A percentile compares a stretch with the other conserved stretches of the same genome.
Evolutionary conservation across 176 grass and related monocot species (phyloP).

Genomic region (Chrysopogon serrulatus): DNA sequence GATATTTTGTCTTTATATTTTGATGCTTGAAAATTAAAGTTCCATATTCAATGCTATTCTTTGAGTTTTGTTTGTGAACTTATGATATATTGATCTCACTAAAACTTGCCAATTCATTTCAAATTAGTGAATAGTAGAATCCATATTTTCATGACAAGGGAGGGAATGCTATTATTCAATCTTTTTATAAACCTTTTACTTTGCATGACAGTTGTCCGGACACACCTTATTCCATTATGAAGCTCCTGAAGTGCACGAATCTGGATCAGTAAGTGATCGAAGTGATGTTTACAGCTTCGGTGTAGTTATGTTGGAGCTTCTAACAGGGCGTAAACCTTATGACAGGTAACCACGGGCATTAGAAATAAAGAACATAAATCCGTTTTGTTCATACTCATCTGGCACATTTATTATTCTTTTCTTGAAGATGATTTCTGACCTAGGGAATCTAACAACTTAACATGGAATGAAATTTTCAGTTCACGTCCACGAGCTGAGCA

Average conservation of each 20-base stretch:
- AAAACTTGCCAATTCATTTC: neutral
- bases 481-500: conserved; percentile 76
- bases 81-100: neutral
- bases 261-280: conserved; percentile 64
- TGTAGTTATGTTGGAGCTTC: conserved; percentile 96
- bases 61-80: neutral
- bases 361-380: neutral
- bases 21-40: neutral
- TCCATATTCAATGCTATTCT: neutral
- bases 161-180: neutral
- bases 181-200: conserved; percentile 12
- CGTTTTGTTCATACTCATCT: neutral
- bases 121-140: neutral
- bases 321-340: conserved; percentile 89
- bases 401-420: conserved; percentile 22
- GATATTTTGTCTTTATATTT: neutral
- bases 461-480: conserved; percentile 44
- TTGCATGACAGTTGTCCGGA: conserved; percentile 62
- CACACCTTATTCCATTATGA: conserved; percentile 69
- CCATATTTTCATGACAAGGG: neutral
- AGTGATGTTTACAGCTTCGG: conserved; percentile 98
- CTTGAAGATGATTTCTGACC: conserved; percentile 1
- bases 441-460: neutral
- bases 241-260: conserved; percentile 88
- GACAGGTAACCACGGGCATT: conserved; percentile 72